Base-by-base conservation (phyloP, 306 rosid species). In the Hippophae rhamnoides region DNA sequence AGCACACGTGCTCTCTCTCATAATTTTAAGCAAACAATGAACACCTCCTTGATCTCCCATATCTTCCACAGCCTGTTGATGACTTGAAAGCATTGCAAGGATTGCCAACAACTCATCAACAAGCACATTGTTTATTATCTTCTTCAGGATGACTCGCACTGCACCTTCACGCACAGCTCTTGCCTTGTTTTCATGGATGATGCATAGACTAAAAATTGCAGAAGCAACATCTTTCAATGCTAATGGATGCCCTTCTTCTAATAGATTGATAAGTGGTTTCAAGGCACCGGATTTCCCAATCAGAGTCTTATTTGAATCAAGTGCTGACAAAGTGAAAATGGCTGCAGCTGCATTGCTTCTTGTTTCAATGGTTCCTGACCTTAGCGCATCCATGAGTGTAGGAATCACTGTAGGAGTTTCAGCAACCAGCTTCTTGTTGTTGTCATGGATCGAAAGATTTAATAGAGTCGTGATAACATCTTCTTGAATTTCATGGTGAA, bases 331-430 rank as follows among this genome's bases (percentile, higher is more conserved):
- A 42, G 96, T 90, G 72, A 90, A 90, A 54, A 90, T 79, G 12
- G 97, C 71, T 4, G 97, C 97, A 11, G 97, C 96, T 7, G 97
- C 80, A 63, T 87, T 90, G 78, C 84, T 82, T 70, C 92, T 79
- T 13, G 96, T 90, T 62, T 83, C 89, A 25, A 74, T 78, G 38
- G 95, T 90, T 74, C 97, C 92, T 3, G 83, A 72, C 56, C 72
- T 68, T 60, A 90, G 69, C n/a, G 96, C 87, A 49, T 81, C 81
- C 60, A 72, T 78, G 12, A 87, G 84, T 10, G 85, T 55, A 11
- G 83, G 84, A 54, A 90, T 76, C 26, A 81, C 96, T 76, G 47
- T 74, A 0, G 86, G 92, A n/a, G 82, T 83, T 81, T 90, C 96
- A 0, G 84, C 95, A 9, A 90, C 95, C 5, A 70, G 85, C 66